Conservation (phyloP, 1,284 basidiomycete genomes). For the Tilletia walkeri region DNA sequence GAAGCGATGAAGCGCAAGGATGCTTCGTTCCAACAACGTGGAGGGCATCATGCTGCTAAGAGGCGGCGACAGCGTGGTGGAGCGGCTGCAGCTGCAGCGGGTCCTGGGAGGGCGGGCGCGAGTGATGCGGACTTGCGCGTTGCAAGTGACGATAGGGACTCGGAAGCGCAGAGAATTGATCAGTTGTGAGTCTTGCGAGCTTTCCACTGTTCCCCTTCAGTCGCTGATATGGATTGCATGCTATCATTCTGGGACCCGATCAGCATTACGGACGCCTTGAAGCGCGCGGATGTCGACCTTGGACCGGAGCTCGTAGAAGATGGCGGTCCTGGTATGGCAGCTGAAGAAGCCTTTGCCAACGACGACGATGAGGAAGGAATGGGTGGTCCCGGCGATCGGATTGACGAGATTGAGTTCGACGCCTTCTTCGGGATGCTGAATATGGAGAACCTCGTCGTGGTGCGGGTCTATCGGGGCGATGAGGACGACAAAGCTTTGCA, state of each 20-base stretch:
- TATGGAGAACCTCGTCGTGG: slow-evolving; percentile 76
- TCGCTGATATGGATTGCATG: too few relatives aligned
- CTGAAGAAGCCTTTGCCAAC: not conserved
- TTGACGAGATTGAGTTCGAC: slow-evolving; percentile 65
- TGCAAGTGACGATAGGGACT: not conserved
- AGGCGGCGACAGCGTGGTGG: slow-evolving; percentile 56
- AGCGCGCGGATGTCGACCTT: slow-evolving; percentile 21
- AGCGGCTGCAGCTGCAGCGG: slow-evolving; percentile 20
- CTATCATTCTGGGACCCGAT: too few relatives aligned
- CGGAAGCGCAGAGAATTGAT: slow-evolving; percentile 21
- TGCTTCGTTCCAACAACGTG: not conserved
- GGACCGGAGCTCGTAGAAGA: slow-evolving; percentile 1
- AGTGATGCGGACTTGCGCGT: not conserved
- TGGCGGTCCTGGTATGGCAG: slow-evolving; percentile 6
- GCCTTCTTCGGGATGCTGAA: slow-evolving; percentile 76
- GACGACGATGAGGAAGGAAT: slow-evolving; percentile 32
- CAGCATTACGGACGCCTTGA: slow-evolving; percentile 25
- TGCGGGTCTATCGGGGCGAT: slow-evolving; percentile 86
- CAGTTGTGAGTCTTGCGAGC: slow-evolving; percentile 16
- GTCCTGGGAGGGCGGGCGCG: not conserved
- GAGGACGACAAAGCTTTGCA: slow-evolving; percentile 83
- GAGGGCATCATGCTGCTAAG: slow-evolving; percentile 51
- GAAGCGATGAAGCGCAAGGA: slow-evolving; percentile 47
- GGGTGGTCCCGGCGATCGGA: slow-evolving; percentile 18
- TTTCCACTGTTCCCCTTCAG: too few relatives aligned